phyloP scores from a whole-genome alignment of 2,329 filamentous ascomycete genomes.

The Nemania bipapillata region DNA sequence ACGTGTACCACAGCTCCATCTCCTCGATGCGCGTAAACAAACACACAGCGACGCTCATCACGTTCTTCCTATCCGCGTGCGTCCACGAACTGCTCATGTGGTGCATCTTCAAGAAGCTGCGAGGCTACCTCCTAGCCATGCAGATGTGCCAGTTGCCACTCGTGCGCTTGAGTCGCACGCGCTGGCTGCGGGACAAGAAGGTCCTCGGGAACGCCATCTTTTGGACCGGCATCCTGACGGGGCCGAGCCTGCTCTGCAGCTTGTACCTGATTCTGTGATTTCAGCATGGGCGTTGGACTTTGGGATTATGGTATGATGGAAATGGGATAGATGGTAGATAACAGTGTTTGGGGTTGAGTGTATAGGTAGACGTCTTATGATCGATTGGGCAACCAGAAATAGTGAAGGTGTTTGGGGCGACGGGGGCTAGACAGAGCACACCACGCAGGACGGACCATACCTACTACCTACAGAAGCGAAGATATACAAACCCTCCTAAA shows the following conservation, averaged over 20 bases:
- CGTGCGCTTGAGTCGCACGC: constrained; percentile 73
- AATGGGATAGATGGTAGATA: background rate
- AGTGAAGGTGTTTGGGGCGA: too few species aligned
- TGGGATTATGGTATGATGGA: background rate
- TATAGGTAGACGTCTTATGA: background rate
- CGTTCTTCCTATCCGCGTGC: constrained; percentile 76
- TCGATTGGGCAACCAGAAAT: background rate
- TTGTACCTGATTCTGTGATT: constrained; percentile 67
- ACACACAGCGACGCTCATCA: constrained; percentile 77
- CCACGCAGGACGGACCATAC: too few species aligned
- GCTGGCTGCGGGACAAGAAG: constrained; percentile 69
- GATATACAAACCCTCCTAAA: too few species aligned
- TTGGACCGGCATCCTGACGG: constrained; percentile 81
- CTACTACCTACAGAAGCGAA: too few species aligned
- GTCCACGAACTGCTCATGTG: constrained; percentile 83
- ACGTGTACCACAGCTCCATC: constrained; percentile 83
- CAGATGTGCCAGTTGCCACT: constrained; percentile 81
- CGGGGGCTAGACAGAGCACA: too few species aligned
- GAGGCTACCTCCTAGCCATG: constrained; percentile 77
- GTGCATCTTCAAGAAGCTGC: constrained; percentile 80
- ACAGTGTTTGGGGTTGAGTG: background rate
- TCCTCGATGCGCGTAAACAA: constrained; percentile 76
- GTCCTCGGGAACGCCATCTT: constrained; percentile 79
- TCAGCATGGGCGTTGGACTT: background rate
- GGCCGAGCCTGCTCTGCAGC: constrained; percentile 73